phyloP scores from a whole-genome alignment of 768 basidiomycete species.

The Agrocybe pediades region DNA sequence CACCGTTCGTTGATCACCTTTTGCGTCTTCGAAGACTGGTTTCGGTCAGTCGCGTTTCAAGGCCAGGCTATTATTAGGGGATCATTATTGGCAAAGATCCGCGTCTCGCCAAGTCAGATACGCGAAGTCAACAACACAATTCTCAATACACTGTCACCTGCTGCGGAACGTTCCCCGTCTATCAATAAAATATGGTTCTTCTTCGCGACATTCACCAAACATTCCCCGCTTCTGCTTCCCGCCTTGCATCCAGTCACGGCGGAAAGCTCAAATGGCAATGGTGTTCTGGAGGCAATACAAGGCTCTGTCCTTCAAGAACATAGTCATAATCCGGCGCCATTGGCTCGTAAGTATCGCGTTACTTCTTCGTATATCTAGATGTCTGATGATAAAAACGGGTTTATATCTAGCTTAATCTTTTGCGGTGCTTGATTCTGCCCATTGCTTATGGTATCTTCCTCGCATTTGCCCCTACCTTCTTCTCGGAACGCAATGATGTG shows the following conservation, averaged over 20 bases:
- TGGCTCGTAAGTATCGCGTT: constrained; percentile 42
- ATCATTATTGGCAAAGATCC: too few species aligned
- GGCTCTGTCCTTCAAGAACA: constrained; percentile 59
- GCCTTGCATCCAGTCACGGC: neutral
- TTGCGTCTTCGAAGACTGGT: too few species aligned
- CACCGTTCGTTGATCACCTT: too few species aligned
- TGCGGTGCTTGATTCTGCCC: constrained; percentile 55
- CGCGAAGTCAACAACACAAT: too few species aligned
- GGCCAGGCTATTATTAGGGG: too few species aligned
- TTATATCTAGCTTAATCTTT: constrained; percentile 42
- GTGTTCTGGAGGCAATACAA: constrained; percentile 52
- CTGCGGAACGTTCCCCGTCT: too few species aligned
- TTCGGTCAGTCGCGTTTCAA: too few species aligned
- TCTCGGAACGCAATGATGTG: constrained; percentile 49
- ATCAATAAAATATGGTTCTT: too few species aligned
- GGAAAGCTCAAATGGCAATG: neutral
- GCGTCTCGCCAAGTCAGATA: too few species aligned
- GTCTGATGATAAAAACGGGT: neutral
- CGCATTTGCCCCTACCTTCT: constrained; percentile 51
- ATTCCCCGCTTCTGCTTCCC: neutral
- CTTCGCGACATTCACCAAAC: neutral
- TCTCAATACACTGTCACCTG: too few species aligned
- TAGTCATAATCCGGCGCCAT: constrained; percentile 57
- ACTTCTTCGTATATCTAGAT: neutral
- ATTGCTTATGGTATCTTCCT: constrained; percentile 59